Conservation (phyloP, 2,329 filamentous ascomycete genomes). For the Paraphaeosphaeria sporulosa region DNA sequence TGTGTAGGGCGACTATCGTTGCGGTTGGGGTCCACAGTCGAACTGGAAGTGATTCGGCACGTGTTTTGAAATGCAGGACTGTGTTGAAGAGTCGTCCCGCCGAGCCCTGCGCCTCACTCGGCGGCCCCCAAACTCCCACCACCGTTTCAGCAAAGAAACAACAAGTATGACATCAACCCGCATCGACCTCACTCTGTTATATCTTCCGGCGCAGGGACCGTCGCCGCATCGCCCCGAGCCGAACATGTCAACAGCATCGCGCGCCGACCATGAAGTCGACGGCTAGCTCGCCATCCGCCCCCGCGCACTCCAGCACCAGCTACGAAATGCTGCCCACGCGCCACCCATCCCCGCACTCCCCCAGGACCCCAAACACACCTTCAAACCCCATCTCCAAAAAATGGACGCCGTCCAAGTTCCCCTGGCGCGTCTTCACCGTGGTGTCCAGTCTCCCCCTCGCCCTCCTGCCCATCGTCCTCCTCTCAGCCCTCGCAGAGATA, state of each 20-base stretch:
- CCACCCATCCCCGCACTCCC: not conserved
- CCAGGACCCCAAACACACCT: not conserved
- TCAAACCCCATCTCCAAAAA: not conserved
- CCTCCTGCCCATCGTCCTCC: slow-evolving; percentile 33
- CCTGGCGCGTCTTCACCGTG: slow-evolving; percentile 31
- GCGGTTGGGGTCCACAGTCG: no score
- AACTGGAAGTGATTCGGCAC: no score
- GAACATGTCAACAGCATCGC: not conserved
- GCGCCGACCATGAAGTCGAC: not conserved
- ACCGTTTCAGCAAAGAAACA: not conserved
- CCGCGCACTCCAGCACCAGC: not conserved
- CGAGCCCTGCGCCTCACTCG: slow-evolving; percentile 2
- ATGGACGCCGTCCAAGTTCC: slow-evolving; percentile 19
- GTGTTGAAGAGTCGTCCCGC: not conserved
- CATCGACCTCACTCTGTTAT: not conserved
- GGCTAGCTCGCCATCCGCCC: not conserved
- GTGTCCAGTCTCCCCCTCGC: slow-evolving; percentile 31
- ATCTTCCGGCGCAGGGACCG: not conserved
- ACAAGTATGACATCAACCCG: not conserved
- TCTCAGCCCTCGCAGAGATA: slow-evolving; percentile 37
- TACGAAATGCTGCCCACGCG: not conserved
- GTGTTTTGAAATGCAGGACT: no score
- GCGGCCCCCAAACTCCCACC: not conserved
- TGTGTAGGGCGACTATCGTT: no score
- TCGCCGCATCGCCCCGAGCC: not conserved